Evolutionary conservation across 1,284 basidiomycete species (phyloP).

Genomic region (Malassezia obtusa): DNA sequence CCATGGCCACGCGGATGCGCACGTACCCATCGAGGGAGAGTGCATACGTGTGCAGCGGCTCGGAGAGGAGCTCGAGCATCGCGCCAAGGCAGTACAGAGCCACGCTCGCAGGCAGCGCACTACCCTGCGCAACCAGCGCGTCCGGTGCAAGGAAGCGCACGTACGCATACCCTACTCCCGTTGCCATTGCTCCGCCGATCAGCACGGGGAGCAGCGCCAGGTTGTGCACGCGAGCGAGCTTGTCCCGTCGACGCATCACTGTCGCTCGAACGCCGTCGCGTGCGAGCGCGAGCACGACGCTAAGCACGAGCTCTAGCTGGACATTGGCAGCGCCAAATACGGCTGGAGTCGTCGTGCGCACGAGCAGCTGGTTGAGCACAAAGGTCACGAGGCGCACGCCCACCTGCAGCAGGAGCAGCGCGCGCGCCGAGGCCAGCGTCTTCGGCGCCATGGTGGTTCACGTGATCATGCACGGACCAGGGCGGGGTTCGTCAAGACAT

Average conservation of each 20-base stretch:
- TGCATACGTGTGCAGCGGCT: conserved; percentile 37
- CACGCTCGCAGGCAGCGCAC: conserved; percentile 24
- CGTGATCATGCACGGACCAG: conserved; percentile 2
- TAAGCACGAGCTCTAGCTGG: conserved; percentile 74
- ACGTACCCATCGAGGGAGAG: conserved; percentile 21
- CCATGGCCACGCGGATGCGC: conserved; percentile 30
- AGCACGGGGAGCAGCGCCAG: conserved; percentile 32
- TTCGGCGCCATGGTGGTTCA: neutral
- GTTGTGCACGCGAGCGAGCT: conserved; percentile 24
- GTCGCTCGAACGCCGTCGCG: conserved; percentile 64
- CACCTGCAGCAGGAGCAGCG: conserved; percentile 75
- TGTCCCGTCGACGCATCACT: conserved; percentile 19
- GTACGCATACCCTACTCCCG: conserved; percentile 19
- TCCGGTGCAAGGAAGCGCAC: conserved; percentile 21
- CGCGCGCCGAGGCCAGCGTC: conserved; percentile 56
- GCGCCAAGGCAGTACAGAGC: conserved; percentile 35
- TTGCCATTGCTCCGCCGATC: conserved; percentile 25
- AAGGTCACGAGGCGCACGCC: conserved; percentile 76
- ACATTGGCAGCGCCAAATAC: conserved; percentile 77
- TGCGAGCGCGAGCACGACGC: conserved; percentile 80
- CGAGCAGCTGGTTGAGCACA: conserved; percentile 71
- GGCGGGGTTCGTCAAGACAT: neutral
- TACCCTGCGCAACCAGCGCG: conserved; percentile 18
- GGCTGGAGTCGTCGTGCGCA: conserved; percentile 71
- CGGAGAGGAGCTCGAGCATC: conserved; percentile 30